phyloP scores from a whole-genome alignment of 768 basidiomycete genomes.

The Pleurotus pulmonarius region DNA sequence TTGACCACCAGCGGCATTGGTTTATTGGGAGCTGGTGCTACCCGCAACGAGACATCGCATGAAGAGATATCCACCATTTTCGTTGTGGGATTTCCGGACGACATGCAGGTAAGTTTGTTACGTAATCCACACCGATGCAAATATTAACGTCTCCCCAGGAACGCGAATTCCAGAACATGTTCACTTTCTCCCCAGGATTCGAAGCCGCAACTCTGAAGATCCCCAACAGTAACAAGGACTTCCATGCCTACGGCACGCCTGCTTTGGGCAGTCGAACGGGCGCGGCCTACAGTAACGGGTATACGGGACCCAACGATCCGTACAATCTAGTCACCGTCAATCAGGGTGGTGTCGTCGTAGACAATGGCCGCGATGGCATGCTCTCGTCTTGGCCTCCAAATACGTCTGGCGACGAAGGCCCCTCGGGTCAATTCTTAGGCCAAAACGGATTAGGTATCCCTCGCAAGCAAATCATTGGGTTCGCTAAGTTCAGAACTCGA shows the following conservation, averaged over 20 bases:
- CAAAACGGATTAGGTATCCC: conserved; percentile 44
- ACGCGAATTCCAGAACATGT: conserved; percentile 99
- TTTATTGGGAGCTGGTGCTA: conserved; percentile 18
- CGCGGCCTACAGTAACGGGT: conserved; percentile 31
- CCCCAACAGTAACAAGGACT: conserved; percentile 77
- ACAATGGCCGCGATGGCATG: conserved; percentile 67
- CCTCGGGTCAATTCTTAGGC: conserved; percentile 22
- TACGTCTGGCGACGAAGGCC: conserved; percentile 25
- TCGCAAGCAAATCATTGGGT: conserved; percentile 96
- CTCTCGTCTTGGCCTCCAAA: conserved; percentile 65
- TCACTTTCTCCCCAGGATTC: conserved; percentile 92
- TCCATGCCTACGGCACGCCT: conserved; percentile 58
- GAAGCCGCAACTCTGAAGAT: conserved; percentile 98
- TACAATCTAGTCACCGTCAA: conserved; percentile 83
- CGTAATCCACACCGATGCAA: conserved; percentile 1
- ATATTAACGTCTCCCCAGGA: conserved; percentile 52
- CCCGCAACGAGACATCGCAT: conserved; percentile 30
- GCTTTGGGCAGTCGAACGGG: conserved; percentile 19
- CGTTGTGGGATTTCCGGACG: conserved; percentile 98
- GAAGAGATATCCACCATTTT: conserved; percentile 98
- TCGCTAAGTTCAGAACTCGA: conserved; percentile 90
- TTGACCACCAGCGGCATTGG: conserved; percentile 15
- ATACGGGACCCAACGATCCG: conserved; percentile 66
- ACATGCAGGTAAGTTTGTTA: conserved; percentile 77
- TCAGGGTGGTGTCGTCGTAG: conserved; percentile 80